phyloP scores from a whole-genome alignment of 2,329 filamentous ascomycete genomes.

The Hortaea sp. region DNA sequence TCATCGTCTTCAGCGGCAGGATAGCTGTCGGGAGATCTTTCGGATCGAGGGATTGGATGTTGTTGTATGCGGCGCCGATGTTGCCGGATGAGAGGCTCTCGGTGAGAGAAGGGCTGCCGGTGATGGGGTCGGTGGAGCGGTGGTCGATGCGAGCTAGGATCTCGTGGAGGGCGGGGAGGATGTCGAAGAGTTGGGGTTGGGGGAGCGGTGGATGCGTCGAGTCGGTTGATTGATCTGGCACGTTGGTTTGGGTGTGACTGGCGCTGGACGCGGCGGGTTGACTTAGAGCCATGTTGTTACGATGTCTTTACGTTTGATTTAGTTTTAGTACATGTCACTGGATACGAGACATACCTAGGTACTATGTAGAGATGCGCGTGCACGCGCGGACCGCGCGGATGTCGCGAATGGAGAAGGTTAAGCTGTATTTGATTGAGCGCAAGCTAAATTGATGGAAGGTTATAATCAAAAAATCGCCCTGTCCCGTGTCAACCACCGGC shows the following conservation, averaged over 20 bases:
- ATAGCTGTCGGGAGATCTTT: constrained; percentile 75
- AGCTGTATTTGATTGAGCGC: too few species aligned
- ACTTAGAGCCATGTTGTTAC: background rate
- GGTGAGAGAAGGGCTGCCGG: constrained; percentile 9
- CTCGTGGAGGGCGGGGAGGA: constrained; percentile 69
- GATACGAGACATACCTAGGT: too few species aligned
- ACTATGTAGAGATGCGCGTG: too few species aligned
- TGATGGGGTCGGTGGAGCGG: constrained; percentile 2
- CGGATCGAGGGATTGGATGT: constrained; percentile 40
- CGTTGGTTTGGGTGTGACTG: constrained; percentile 9
- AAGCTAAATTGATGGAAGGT: too few species aligned
- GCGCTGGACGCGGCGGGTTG: background rate
- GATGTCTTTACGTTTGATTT: too few species aligned
- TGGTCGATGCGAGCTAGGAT: constrained; percentile 60
- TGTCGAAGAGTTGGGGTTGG: constrained; percentile 73
- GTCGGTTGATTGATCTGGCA: constrained; percentile 11
- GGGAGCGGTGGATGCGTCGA: constrained; percentile 40
- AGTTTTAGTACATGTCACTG: too few species aligned
- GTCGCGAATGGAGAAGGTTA: too few species aligned
- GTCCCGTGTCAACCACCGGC: too few species aligned
- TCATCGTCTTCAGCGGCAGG: constrained; percentile 69
- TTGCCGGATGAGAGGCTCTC: background rate
- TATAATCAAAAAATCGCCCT: too few species aligned
- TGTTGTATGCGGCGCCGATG: constrained; percentile 11
- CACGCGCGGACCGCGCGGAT: too few species aligned